Conservation (phyloP, 1,284 basidiomycete species). For the Stereum hirsutum region DNA sequence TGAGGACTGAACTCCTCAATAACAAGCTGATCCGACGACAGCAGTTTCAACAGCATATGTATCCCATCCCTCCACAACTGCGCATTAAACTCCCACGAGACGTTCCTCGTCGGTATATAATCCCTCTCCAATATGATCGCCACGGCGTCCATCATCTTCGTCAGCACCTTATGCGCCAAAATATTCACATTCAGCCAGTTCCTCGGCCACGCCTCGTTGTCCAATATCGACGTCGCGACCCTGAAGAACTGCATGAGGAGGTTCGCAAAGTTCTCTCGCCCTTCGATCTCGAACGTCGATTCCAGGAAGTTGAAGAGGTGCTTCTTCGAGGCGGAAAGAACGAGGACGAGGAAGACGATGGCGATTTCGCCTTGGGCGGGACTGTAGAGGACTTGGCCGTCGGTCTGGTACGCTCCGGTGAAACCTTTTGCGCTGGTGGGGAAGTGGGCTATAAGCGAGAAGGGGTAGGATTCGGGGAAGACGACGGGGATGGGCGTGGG, state of each 20-base stretch:
- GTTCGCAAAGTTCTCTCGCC: conserved; percentile 64
- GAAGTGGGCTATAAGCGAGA: conserved; percentile 69
- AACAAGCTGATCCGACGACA: conserved; percentile 85
- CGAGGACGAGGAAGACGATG: conserved; percentile 76
- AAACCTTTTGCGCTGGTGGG: conserved; percentile 42
- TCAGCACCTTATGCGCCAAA: conserved; percentile 79
- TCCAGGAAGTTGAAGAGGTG: conserved; percentile 78
- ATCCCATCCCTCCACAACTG: conserved; percentile 80
- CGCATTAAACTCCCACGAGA: conserved; percentile 64
- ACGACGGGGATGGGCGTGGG: conserved; percentile 68
- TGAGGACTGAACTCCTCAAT: conserved; percentile 94
- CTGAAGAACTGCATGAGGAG: conserved; percentile 77
- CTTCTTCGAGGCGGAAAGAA: conserved; percentile 72
- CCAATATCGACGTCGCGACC: conserved; percentile 75
- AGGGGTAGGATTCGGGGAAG: conserved; percentile 92
- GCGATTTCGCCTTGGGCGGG: conserved; percentile 82
- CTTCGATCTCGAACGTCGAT: conserved; percentile 78
- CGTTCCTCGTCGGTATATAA: conserved; percentile 70
- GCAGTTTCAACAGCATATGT: conserved; percentile 73
- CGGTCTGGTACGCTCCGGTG: conserved; percentile 27
- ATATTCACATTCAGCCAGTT: conserved; percentile 93
- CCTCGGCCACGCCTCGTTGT: conserved; percentile 84
- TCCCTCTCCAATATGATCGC: conserved; percentile 69
- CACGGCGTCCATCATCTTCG: conserved; percentile 84
- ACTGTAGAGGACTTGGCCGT: conserved; percentile 52